phyloP scores from a whole-genome alignment of 371 early-diverging fungal genomes.

The Mortierella sp. region DNA sequence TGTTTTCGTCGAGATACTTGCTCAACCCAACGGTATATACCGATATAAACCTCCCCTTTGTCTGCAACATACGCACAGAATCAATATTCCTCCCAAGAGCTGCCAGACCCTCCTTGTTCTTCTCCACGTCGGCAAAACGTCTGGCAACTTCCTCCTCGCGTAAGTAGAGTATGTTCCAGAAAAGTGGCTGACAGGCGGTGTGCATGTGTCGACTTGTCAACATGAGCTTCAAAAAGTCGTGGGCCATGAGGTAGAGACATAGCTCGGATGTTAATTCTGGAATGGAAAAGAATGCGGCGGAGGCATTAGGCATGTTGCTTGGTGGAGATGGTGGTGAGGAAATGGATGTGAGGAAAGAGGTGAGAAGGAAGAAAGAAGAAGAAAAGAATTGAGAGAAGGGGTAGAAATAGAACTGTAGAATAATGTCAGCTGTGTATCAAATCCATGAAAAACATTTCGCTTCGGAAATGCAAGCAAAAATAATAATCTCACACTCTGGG shows the following conservation, averaged over 20 bases:
- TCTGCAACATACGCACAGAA: not conserved
- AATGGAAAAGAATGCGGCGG: not conserved
- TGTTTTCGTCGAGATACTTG: not conserved
- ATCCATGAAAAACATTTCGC: too few species aligned
- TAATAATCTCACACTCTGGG: too few species aligned
- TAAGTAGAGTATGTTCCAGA: not conserved
- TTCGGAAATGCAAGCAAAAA: too few species aligned
- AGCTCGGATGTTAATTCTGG: not conserved
- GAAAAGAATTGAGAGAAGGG: too few species aligned
- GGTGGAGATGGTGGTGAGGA: too few species aligned
- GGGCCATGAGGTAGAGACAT: not conserved
- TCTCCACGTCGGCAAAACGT: not conserved
- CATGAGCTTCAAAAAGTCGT: not conserved
- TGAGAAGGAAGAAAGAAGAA: too few species aligned
- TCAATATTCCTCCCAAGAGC: not conserved
- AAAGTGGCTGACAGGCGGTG: not conserved
- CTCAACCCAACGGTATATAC: not conserved
- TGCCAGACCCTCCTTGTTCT: not conserved
- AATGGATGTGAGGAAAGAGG: too few species aligned
- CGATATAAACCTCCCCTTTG: not conserved
- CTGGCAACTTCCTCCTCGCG: not conserved
- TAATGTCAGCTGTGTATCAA: too few species aligned
- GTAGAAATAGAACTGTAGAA: too few species aligned
- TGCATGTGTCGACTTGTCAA: not conserved
- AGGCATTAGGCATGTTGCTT: not conserved